Base-by-base conservation (phyloP, 75 land plant species). In the Picea sitchensis region DNA sequence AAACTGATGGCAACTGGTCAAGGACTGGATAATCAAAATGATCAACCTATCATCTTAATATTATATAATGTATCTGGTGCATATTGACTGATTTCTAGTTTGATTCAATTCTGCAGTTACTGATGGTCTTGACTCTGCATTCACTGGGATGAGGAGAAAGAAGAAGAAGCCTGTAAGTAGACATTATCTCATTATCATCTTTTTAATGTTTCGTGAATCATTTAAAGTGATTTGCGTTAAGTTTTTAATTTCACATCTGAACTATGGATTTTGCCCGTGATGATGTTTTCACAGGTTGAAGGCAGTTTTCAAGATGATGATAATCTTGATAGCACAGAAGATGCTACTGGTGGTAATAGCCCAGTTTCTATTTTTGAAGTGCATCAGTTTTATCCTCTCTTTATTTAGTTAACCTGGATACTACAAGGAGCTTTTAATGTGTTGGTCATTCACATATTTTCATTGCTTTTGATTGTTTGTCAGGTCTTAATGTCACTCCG, bases 81-180 rank as follows among this genome's bases (percentile, higher is more conserved):
- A n/a, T 32, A 26, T 59, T 34, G 12, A 47, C 36, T 76, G 13
- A 14, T 36, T 61, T 65, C 47, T 11, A 15, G 23, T 85, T 54
- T 38, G 14, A 11, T 56, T 59, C 71, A 17, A 36, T 20, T 74
- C 73, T 87, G 84, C 84, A 89, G 91, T 88, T 83, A 69, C 84
- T 75, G 94, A 90, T 20, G 86, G 83, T 31, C 13, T 77, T 62
- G 95, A 92, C 14, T 77, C 87, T 74, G 26, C 88, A 32, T 90
- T 91, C 77, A 59, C 84, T 80, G 96, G 96, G 5, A 34, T 82
- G 84, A 93, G 90, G 84, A 93, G 93, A 81, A 95, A 95, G 90
- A 95, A 95, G 86, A 95, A 95, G 90, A 92, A 91, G 58, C 94
- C 82, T 15, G 98, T 95, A 81, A 80, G 91, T 78, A 18, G 26